phyloP scores from a whole-genome alignment of 495 filamentous ascomycete genomes.

The Penicillium ucsense region DNA sequence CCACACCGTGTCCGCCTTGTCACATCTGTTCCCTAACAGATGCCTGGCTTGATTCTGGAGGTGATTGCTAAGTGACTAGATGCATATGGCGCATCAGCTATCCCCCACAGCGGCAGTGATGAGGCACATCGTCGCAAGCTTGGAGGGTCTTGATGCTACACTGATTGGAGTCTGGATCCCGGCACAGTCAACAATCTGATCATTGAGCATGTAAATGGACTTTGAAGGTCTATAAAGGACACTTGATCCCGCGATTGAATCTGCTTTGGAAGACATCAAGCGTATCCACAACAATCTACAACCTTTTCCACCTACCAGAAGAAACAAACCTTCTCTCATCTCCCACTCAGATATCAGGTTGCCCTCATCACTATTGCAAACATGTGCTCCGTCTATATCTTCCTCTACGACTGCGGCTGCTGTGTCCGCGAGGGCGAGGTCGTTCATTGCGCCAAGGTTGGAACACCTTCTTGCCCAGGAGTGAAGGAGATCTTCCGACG shows the following conservation, averaged over 20 bases:
- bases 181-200: conserved; percentile 7
- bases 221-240: conserved; percentile 11
- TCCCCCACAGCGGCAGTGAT: conserved; percentile 2
- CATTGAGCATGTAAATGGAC: too few relatives aligned
- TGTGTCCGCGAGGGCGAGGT: conserved; percentile 25
- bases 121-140: background rate
- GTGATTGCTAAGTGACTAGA: conserved; percentile 14
- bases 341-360: background rate
- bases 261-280: background rate
- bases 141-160: conserved; percentile 1
- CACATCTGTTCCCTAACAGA: background rate
- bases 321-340: background rate
- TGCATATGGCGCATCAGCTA: conserved; percentile 17
- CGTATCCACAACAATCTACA: conserved; percentile 1
- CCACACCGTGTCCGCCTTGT: background rate
- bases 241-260: conserved; percentile 1
- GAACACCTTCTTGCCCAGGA: conserved; percentile 21
- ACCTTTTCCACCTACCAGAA: background rate
- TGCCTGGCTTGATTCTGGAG: background rate
- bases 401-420: conserved; percentile 36
- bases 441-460: conserved; percentile 29
- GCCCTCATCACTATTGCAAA: background rate
- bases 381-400: conserved; percentile 36
- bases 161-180: background rate
- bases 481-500: conserved; percentile 29